A percentile compares a stretch with the other conserved stretches of the same genome.
Conservation (phyloP, 495 filamentous ascomycete genomes). For the Rhypophila decipiens region DNA sequence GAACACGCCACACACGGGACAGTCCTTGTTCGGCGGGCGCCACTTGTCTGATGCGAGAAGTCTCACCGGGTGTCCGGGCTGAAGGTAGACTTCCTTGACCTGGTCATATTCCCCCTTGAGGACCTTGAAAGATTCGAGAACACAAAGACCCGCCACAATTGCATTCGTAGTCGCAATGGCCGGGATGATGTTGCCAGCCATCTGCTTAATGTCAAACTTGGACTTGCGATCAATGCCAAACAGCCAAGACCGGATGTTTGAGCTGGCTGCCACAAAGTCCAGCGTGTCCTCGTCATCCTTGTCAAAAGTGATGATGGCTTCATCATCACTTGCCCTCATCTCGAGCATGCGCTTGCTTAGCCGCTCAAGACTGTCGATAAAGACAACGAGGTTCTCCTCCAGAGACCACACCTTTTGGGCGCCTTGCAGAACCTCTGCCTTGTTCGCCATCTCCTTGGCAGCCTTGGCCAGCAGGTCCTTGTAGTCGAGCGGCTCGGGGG, state of each 20-base stretch:
- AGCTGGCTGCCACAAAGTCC: constrained; percentile 87
- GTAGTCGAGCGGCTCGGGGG: constrained; percentile 69
- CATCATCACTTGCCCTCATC: constrained; percentile 44
- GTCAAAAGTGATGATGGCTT: constrained; percentile 77
- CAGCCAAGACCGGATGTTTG: constrained; percentile 76
- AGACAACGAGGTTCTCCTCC: constrained; percentile 78
- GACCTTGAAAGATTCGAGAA: constrained; percentile 90
- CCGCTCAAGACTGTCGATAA: constrained; percentile 74
- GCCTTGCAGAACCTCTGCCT: constrained; percentile 50
- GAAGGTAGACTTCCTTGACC: constrained; percentile 69
- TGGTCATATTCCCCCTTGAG: constrained; percentile 63
- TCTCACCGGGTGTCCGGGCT: constrained; percentile 69
- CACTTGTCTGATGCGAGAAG: constrained; percentile 67
- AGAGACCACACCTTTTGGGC: constrained; percentile 76
- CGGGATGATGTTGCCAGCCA: constrained; percentile 98
- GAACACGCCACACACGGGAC: constrained; percentile 72
- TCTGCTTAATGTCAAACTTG: constrained; percentile 97
- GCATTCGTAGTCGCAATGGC: constrained; percentile 98
- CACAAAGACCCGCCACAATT: constrained; percentile 88
- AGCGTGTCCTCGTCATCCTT: constrained; percentile 96
- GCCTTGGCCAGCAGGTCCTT: constrained; percentile 34
- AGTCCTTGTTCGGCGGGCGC: constrained; percentile 69
- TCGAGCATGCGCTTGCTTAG: constrained; percentile 66
- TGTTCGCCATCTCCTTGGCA: constrained; percentile 43
- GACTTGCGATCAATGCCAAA: constrained; percentile 85